Conservation (phyloP, 495 filamentous ascomycete species). For the Talaromyces trachyspermus region DNA sequence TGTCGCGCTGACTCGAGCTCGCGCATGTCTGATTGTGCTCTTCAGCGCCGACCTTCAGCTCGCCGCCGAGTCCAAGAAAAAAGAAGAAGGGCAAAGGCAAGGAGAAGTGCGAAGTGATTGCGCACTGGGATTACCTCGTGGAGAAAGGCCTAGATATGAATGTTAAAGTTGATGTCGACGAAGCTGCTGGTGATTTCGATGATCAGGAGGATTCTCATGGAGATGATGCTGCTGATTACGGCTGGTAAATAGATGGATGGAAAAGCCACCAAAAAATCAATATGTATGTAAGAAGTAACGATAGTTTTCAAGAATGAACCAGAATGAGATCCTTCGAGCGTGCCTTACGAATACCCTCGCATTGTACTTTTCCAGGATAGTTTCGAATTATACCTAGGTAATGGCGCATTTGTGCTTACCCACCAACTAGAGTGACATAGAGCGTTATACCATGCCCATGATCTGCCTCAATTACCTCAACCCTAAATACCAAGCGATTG, state of each 20-base stretch:
- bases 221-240: not conserved
- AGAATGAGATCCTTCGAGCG: too few species aligned
- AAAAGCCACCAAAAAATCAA: too few species aligned
- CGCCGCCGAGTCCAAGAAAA: not conserved
- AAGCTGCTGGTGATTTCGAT: not conserved
- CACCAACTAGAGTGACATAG: too few species aligned
- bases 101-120: not conserved
- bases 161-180: not conserved
- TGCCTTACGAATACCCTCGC: too few species aligned
- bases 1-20: not conserved
- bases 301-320: too few species aligned
- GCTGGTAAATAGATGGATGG: not conserved
- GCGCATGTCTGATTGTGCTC: not conserved
- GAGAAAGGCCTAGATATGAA: not conserved
- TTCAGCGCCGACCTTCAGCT: not conserved
- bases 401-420: too few species aligned
- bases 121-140: not conserved
- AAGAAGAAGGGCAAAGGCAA: not conserved
- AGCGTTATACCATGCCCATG: too few species aligned
- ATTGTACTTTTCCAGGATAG: too few species aligned
- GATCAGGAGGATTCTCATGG: not conserved
- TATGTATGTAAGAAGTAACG: too few species aligned
- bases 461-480: too few species aligned
- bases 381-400: too few species aligned
- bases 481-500: too few species aligned